Percentiles rank a stretch among this genome's conserved stretches.
These are phyloP conservation scores for Fusarium anthophilum DNA, from an alignment of 2,329 filamentous ascomycete genomes.

Conservation along the genomic window DNA sequence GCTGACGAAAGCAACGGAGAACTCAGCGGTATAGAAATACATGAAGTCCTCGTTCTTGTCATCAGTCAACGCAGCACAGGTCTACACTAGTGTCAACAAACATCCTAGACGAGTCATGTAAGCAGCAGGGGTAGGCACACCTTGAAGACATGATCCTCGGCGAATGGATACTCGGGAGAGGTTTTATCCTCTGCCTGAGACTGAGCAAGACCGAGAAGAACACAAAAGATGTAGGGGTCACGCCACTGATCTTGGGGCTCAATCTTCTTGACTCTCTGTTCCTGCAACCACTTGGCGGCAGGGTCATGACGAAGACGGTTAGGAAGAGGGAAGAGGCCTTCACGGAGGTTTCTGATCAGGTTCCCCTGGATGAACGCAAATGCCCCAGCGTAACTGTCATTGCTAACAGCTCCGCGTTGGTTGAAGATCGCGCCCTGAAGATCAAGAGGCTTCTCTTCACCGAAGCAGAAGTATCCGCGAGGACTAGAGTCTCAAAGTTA, in stretches of 20 bases:
- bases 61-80: slow-evolving; percentile 28
- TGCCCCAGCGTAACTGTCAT: slow-evolving; percentile 4
- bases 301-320: slow-evolving; percentile 24
- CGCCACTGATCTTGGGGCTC: slow-evolving; percentile 30
- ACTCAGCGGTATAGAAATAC: slow-evolving; percentile 33
- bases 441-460: slow-evolving; percentile 31
- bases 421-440: slow-evolving; percentile 37
- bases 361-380: slow-evolving; percentile 39
- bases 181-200: slow-evolving; percentile 28
- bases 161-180: neutral
- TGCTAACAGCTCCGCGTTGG: neutral
- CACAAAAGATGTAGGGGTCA: slow-evolving; percentile 40
- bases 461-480: slow-evolving; percentile 38
- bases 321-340: slow-evolving; percentile 25
- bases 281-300: slow-evolving; percentile 21
- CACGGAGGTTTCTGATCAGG: slow-evolving; percentile 35
- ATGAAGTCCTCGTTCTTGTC: slow-evolving; percentile 30
- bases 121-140: neutral
- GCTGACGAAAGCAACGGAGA: slow-evolving; percentile 28
- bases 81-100: neutral
- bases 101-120: neutral
- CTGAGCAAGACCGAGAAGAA: slow-evolving; percentile 38
- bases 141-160: slow-evolving; percentile 18
- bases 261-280: slow-evolving; percentile 30
- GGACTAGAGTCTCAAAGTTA: slow-evolving; percentile 9